phyloP scores from a whole-genome alignment of 495 filamentous ascomycete species.

The Penicillium egyptiacum region DNA sequence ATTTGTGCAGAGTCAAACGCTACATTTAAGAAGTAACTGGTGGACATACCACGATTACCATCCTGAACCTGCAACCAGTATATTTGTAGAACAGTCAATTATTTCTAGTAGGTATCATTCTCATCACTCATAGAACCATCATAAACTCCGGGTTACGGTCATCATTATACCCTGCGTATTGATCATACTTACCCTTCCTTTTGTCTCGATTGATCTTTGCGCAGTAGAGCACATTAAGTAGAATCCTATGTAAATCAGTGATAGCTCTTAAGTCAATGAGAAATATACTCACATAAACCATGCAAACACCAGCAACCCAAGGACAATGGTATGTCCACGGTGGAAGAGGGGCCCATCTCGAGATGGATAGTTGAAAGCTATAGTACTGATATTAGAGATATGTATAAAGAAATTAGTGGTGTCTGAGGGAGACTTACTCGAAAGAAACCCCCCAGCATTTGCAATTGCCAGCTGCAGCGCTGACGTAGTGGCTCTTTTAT shows the following conservation, averaged over 20 bases:
- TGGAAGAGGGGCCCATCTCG: slow-evolving; percentile 47
- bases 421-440: slow-evolving; percentile 42
- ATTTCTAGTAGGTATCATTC: not conserved
- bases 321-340: slow-evolving; percentile 59
- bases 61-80: not conserved
- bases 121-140: slow-evolving; percentile 46
- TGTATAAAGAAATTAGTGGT: not conserved
- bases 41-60: not conserved
- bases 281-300: slow-evolving; percentile 62
- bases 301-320: slow-evolving; percentile 56
- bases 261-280: not conserved
- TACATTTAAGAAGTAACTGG: not conserved
- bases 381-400: not conserved
- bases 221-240: slow-evolving; percentile 64
- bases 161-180: slow-evolving; percentile 58
- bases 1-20: not conserved
- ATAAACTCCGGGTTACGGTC: slow-evolving; percentile 66
- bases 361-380: slow-evolving; percentile 60
- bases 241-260: slow-evolving; percentile 42
- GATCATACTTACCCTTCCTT: slow-evolving; percentile 58
- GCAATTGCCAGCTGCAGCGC: slow-evolving; percentile 57
- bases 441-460: slow-evolving; percentile 58
- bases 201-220: slow-evolving; percentile 67
- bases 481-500: slow-evolving; percentile 58
- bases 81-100: not conserved